Evolutionary conservation across 139 green algal genomes (phyloP).

Genomic region (Volvox reticuliferus): DNA sequence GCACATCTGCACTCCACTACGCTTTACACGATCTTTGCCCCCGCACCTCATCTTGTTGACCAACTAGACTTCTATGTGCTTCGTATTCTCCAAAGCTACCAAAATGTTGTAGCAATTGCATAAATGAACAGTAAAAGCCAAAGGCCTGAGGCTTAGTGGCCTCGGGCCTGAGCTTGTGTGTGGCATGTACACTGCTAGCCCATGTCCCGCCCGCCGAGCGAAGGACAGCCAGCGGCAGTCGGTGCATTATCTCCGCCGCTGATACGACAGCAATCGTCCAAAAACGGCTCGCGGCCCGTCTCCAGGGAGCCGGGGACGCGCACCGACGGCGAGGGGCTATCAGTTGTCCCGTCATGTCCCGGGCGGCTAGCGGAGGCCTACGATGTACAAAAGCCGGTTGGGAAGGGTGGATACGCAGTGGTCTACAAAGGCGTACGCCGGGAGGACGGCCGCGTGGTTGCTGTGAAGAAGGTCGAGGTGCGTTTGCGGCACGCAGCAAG

Average conservation of each 20-base stretch:
- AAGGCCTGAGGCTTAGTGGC: conserved; percentile 30
- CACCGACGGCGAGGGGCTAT: background rate
- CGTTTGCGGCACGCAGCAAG: background rate
- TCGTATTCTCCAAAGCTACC: background rate
- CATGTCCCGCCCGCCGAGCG: conserved; percentile 16
- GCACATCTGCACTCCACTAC: background rate
- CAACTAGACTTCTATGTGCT: background rate
- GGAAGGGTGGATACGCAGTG: conserved; percentile 71
- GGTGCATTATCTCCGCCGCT: background rate
- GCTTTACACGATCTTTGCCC: conserved; percentile 6
- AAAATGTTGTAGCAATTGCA: background rate
- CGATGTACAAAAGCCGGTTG: conserved; percentile 63
- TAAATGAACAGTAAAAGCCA: background rate
- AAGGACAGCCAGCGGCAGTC: conserved; percentile 34
- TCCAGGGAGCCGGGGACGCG: conserved; percentile 2
- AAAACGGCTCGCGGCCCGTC: conserved; percentile 16
- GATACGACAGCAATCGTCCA: conserved; percentile 12
- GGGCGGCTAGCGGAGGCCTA: conserved; percentile 46
- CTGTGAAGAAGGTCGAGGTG: conserved; percentile 75
- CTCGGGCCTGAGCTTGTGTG: conserved; percentile 13
- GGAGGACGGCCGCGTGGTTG: conserved; percentile 58
- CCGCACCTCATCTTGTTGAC: background rate
- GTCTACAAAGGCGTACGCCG: conserved; percentile 62
- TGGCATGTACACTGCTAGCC: conserved; percentile 12
- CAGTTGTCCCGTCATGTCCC: conserved; percentile 16